phyloP scores from a whole-genome alignment of 441 rosid species.

The Adansonia madagascariensis region DNA sequence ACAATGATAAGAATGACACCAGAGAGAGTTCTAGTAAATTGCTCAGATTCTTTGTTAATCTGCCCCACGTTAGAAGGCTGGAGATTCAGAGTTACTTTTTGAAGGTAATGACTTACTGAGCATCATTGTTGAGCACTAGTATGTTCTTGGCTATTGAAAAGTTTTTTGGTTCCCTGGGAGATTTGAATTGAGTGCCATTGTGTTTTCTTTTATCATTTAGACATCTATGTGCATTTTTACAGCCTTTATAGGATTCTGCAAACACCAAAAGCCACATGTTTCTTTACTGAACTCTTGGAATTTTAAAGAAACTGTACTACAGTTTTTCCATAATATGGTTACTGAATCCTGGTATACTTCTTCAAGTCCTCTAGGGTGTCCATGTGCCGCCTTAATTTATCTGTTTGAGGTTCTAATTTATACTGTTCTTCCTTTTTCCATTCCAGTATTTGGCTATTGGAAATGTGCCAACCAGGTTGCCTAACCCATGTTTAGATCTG shows the following conservation, averaged over 20 bases:
- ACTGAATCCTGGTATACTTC: not conserved
- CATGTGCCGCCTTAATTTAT: constrained; percentile 1
- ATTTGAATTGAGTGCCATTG: not conserved
- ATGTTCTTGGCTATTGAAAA: not conserved
- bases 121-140: not conserved
- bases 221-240: not conserved
- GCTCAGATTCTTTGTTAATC: constrained; percentile 59
- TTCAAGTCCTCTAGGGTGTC: not conserved
- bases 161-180: not conserved
- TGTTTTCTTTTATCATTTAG: constrained; percentile 1
- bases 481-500: constrained; percentile 58
- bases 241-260: constrained; percentile 15
- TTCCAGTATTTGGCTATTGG: constrained; percentile 64
- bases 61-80: constrained; percentile 71
- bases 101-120: constrained; percentile 41
- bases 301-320: not conserved
- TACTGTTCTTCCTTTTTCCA: constrained; percentile 27
- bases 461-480: constrained; percentile 54
- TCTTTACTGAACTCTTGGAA: not conserved
- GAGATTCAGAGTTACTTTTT: constrained; percentile 72
- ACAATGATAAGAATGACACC: constrained; percentile 34
- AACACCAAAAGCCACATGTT: not conserved
- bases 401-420: constrained; percentile 22
- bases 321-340: not conserved
- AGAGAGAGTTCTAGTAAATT: constrained; percentile 50